Percentiles rank a stretch among this genome's conserved stretches.
phyloP scores from a whole-genome alignment of 1,284 basidiomycete genomes.

The Apiotrichum mycotoxinovorans region DNA sequence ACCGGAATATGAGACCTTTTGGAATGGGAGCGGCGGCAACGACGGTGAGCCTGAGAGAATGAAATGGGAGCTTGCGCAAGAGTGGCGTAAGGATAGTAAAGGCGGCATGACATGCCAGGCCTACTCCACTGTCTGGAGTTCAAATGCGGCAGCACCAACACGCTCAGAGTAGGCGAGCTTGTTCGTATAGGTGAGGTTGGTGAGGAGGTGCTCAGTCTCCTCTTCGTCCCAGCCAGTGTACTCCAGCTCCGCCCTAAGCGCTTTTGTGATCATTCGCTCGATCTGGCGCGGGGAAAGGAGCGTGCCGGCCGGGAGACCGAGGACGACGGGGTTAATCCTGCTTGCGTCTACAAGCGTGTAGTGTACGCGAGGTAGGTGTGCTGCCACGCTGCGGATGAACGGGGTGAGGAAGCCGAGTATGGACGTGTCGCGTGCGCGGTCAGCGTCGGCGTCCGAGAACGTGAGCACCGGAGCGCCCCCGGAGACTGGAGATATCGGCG shows the following conservation, averaged over 20 bases:
- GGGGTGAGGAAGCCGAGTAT: background rate
- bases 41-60: no score
- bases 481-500: background rate
- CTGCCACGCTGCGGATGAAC: conserved; percentile 2
- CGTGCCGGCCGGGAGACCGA: background rate
- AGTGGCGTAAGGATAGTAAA: no score
- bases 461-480: background rate
- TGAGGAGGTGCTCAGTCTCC: background rate
- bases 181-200: background rate
- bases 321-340: conserved; percentile 1
- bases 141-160: background rate
- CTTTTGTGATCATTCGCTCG: background rate
- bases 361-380: background rate
- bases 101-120: no score
- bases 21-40: no score
- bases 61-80: no score
- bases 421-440: background rate
- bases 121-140: conserved; percentile 2
- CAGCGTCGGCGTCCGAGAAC: conserved; percentile 7
- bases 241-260: background rate
- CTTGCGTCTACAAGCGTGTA: conserved; percentile 2
- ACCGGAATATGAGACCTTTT: no score
- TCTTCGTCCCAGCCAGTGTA: background rate
- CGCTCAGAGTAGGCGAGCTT: background rate
- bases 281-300: conserved; percentile 3